Conservation (phyloP, 202 grass and related monocot species). For the Saccharum hybrid region DNA sequence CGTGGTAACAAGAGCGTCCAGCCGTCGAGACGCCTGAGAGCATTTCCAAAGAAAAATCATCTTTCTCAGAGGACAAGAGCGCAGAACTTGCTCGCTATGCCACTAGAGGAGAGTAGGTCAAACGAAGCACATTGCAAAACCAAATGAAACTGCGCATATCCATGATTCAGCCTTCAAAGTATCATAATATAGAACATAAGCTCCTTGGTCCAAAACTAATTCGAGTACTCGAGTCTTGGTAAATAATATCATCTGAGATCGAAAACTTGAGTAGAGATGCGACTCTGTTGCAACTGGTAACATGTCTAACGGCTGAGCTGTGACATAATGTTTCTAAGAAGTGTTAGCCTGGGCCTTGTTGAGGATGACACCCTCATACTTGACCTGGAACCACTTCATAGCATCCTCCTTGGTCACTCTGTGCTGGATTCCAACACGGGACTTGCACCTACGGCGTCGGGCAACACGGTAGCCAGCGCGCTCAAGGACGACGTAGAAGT, state of each 20-base stretch:
- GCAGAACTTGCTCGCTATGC: not conserved
- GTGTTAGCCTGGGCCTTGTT: constrained; percentile 67
- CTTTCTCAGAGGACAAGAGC: not conserved
- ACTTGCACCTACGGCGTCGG: constrained; percentile 64
- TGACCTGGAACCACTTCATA: constrained; percentile 81
- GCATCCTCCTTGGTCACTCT: constrained; percentile 73
- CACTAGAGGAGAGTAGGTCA: not conserved
- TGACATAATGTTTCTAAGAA: constrained; percentile 24
- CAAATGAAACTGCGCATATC: not conserved
- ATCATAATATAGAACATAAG: not conserved
- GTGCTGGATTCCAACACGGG: constrained; percentile 73
- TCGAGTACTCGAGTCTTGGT: not conserved
- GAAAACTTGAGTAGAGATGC: not conserved
- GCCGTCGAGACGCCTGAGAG: too few species aligned
- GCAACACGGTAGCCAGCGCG: constrained; percentile 60
- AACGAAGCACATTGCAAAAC: not conserved
- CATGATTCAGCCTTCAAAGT: constrained; percentile 2
- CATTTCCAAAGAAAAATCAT: not conserved
- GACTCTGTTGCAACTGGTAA: not conserved
- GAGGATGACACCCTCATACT: constrained; percentile 79
- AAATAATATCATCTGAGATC: constrained; percentile 10
- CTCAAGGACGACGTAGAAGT: constrained; percentile 67
- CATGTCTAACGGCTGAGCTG: not conserved
- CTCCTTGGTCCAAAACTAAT: not conserved
- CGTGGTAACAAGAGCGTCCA: too few species aligned